Evolutionary conservation across 2,329 filamentous ascomycete genomes (phyloP), one percentile per base, ranked within the genome.

Genomic region (Periglandula ipomoeae): DNA sequence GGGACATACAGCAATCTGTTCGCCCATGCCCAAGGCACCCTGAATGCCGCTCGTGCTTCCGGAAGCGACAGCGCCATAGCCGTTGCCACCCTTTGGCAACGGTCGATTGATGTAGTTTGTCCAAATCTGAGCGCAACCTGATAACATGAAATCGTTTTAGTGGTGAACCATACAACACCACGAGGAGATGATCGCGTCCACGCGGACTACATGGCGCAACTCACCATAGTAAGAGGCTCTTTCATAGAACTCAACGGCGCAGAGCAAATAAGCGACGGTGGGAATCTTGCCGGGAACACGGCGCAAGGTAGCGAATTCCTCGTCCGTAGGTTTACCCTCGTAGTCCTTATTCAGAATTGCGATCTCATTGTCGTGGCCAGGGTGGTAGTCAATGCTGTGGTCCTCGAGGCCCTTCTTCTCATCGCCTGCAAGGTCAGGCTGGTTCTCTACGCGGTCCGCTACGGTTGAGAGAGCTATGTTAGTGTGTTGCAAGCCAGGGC

Each of bases 101-200:
- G 76, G 73, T 9, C 76, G 75, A 55, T 84, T 76, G 57, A 85
- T 74, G 56, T 75, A 85, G 59, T 85, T 85, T 53, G 69, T 70
- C 56, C 56, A 58, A 38, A 58, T 54, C 9, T 50, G 50, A 20
- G 53, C 55, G 17, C 56, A 58, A 2, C 55, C 52, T 55, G 34
- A 11, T 9, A 1, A 11, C 17, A 20, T 24, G 8, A 10, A 8
- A 13, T 3, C 11, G 3, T 40, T 8, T 24, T 1, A 23, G 38
- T 11, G 11, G 15, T 10, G 9, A 17, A 20, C 6, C 10, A 20
- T 6, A 9, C 20, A 45, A 8, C 11, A 24, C 30, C 13, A 17
- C 7, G 17, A 20, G 20, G 13, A 19, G 15, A 15, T 17, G 13
- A 13, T 39, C 41, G n/a, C 17, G 5, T 13, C 15, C 15, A 13